A percentile compares a stretch with the other conserved stretches of the same genome.
phyloP scores from a whole-genome alignment of 768 basidiomycete genomes.

The Hygrophorus pudorinus region DNA sequence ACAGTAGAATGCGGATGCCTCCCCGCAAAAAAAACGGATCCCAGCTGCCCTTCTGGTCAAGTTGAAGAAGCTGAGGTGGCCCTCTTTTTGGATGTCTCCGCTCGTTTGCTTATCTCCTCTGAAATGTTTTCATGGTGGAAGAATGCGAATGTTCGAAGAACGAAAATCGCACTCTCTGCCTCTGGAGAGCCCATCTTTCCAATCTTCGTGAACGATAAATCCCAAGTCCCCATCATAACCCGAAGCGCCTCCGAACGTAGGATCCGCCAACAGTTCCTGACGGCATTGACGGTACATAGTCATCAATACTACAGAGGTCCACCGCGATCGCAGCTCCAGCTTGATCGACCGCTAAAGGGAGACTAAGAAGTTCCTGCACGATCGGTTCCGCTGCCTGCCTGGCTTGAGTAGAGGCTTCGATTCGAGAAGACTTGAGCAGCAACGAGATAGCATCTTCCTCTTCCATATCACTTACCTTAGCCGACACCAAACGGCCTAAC shows the following conservation, averaged over 20 bases:
- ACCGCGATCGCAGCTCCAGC: constrained; percentile 12
- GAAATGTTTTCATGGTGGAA: constrained; percentile 12
- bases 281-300: constrained; percentile 8
- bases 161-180: constrained; percentile 11
- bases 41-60: constrained; percentile 6
- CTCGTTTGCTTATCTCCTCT: constrained; percentile 9
- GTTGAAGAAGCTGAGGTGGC: neutral
- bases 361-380: constrained; percentile 2
- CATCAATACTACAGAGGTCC: constrained; percentile 8
- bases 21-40: constrained; percentile 7
- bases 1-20: constrained; percentile 12
- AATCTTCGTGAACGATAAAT: constrained; percentile 11
- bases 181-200: constrained; percentile 3
- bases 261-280: constrained; percentile 6
- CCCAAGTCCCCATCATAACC: constrained; percentile 13
- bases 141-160: constrained; percentile 12
- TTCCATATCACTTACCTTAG: constrained; percentile 9
- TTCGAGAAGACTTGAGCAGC: constrained; percentile 10
- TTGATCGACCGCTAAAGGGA: constrained; percentile 12
- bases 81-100: neutral
- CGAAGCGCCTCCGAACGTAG: constrained; percentile 7
- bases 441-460: constrained; percentile 11
- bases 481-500: constrained; percentile 5
- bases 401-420: neutral
- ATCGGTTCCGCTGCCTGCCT: constrained; percentile 5